Evolutionary conservation across 331 rosid species (phyloP).

Genomic region (Phaseolus coccineus): DNA sequence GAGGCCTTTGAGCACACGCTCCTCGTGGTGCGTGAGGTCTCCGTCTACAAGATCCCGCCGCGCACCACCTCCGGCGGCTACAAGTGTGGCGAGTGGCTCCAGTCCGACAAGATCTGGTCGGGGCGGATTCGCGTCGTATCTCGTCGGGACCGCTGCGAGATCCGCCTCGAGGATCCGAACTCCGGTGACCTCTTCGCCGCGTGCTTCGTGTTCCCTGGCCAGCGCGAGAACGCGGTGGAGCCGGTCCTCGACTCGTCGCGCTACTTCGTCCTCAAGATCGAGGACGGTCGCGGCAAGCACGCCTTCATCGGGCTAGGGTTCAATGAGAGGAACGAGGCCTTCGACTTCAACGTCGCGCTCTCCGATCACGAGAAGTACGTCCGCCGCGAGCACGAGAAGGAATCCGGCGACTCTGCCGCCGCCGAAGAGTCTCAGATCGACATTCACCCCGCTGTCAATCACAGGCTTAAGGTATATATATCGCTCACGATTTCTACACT

Average conservation of each 20-base stretch:
- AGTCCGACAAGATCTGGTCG: slow-evolving; percentile 97
- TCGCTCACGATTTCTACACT: background rate
- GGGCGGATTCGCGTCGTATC: slow-evolving; percentile 96
- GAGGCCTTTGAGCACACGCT: slow-evolving; percentile 97
- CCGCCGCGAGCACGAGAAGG: slow-evolving; percentile 79
- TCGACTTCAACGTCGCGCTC: slow-evolving; percentile 94
- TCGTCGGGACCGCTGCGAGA: slow-evolving; percentile 93
- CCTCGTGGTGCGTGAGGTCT: slow-evolving; percentile 93
- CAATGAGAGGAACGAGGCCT: slow-evolving; percentile 92
- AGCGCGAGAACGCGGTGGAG: slow-evolving; percentile 87
- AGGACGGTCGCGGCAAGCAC: slow-evolving; percentile 93
- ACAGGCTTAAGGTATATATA: slow-evolving; percentile 75
- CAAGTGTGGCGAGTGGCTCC: slow-evolving; percentile 99
- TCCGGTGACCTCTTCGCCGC: slow-evolving; percentile 95
- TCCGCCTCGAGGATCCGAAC: slow-evolving; percentile 95
- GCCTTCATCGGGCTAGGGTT: slow-evolving; percentile 95
- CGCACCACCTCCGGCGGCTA: slow-evolving; percentile 90
- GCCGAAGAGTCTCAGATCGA: slow-evolving; percentile 78
- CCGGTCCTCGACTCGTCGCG: slow-evolving; percentile 96
- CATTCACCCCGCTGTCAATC: slow-evolving; percentile 94
- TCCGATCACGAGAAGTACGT: slow-evolving; percentile 98
- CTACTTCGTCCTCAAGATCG: slow-evolving; percentile 97
- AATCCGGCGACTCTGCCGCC: slow-evolving; percentile 39
- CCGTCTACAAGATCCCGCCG: slow-evolving; percentile 96
- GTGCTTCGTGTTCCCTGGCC: slow-evolving; percentile 85